These are phyloP conservation scores for Trichoderma polysporum DNA, from an alignment of 2,329 filamentous ascomycete species.

Conservation along the genomic window DNA sequence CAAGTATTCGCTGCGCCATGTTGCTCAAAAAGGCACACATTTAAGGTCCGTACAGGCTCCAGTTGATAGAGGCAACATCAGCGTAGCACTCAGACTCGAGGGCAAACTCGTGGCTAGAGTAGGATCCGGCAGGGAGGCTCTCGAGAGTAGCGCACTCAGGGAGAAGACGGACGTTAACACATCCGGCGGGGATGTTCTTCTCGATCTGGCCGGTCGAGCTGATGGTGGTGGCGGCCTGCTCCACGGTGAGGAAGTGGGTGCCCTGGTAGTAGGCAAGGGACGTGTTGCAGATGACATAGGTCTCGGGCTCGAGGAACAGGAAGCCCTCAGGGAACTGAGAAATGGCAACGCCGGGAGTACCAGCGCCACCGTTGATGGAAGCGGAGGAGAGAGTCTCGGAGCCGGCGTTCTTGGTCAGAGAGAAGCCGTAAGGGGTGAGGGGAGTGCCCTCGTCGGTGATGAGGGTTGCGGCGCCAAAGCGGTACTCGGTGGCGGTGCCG, in stretches of 20 bases:
- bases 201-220: conserved; percentile 24
- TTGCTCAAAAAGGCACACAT: neutral
- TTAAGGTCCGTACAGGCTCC: conserved; percentile 15
- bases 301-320: conserved; percentile 33
- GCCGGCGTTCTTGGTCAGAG: conserved; percentile 25
- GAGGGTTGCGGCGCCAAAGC: conserved; percentile 31
- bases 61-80: conserved; percentile 31
- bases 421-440: conserved; percentile 38
- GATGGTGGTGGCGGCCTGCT: conserved; percentile 33
- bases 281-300: conserved; percentile 44
- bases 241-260: conserved; percentile 36
- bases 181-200: conserved; percentile 37
- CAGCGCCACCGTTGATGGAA: conserved; percentile 33
- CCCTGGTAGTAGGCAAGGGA: conserved; percentile 40
- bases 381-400: conserved; percentile 32
- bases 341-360: conserved; percentile 36
- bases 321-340: conserved; percentile 34
- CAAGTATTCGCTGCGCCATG: neutral
- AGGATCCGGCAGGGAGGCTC: conserved; percentile 34
- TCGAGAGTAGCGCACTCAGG: conserved; percentile 42
- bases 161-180: conserved; percentile 41
- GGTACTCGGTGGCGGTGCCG: conserved; percentile 40
- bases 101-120: conserved; percentile 40
- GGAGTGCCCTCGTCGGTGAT: conserved; percentile 42
- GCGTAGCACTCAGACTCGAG: conserved; percentile 39